Evolutionary conservation across 352 stramenopile species (phyloP).

Genomic region (Globisporangium lucens): DNA sequence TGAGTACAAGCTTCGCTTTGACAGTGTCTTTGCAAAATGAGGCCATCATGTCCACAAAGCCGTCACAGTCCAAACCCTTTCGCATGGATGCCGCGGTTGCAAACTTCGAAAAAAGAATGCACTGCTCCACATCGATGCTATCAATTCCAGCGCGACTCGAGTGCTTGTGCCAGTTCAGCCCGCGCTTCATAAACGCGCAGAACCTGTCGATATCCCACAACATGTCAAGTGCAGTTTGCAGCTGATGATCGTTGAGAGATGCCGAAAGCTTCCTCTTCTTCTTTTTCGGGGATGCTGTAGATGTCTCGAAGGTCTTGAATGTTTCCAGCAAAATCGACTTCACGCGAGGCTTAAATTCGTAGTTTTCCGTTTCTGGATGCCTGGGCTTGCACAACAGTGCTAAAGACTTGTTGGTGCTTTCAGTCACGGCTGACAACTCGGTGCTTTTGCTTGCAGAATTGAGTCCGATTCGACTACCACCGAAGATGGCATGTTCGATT

Average conservation of each 20-base stretch:
- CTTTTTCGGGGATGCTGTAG: slow-evolving; percentile 37
- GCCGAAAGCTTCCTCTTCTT: slow-evolving; percentile 38
- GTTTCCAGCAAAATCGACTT: slow-evolving; percentile 29
- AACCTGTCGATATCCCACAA: slow-evolving; percentile 71
- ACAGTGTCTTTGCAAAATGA: slow-evolving; percentile 40
- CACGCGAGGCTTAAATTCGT: slow-evolving; percentile 27
- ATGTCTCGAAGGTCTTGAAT: slow-evolving; percentile 39
- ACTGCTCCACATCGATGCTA: slow-evolving; percentile 24
- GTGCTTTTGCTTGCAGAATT: slow-evolving; percentile 1
- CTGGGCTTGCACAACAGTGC: slow-evolving; percentile 9
- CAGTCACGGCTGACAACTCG: background rate
- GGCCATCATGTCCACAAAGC: slow-evolving; percentile 40
- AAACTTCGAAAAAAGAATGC: slow-evolving; percentile 71
- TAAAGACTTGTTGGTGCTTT: slow-evolving; percentile 2
- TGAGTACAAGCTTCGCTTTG: slow-evolving; percentile 44
- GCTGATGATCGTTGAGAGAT: slow-evolving; percentile 1
- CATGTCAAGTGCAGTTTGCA: background rate
- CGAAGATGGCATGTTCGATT: slow-evolving; percentile 6
- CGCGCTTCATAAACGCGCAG: slow-evolving; percentile 36
- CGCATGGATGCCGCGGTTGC: slow-evolving; percentile 33
- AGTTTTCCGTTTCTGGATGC: slow-evolving; percentile 18
- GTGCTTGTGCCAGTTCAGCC: slow-evolving; percentile 13
- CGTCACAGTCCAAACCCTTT: slow-evolving; percentile 29
- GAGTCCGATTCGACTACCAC: slow-evolving; percentile 7
- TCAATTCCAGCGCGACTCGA: background rate